Evolutionary conservation across 2,329 filamentous ascomycete species (phyloP).

Genomic region (Fusarium sp.): DNA sequence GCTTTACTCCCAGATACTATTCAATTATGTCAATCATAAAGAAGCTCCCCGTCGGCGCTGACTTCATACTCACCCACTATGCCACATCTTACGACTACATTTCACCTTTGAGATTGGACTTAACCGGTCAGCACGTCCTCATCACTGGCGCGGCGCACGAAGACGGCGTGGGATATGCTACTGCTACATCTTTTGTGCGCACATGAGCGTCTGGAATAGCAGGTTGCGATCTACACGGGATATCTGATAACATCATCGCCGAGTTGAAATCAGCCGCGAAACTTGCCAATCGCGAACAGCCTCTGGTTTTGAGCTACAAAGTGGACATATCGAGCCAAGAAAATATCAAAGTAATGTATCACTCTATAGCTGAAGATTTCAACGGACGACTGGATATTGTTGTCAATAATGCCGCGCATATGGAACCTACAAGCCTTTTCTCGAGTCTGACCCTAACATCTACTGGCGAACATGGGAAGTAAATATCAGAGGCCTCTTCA

Average conservation of each 20-base stretch:
- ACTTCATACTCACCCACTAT: background rate
- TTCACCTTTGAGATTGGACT: background rate
- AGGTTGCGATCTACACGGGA: background rate
- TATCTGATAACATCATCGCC: background rate
- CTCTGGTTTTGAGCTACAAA: no score
- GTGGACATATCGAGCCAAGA: no score
- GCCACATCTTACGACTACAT: background rate
- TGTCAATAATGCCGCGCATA: background rate
- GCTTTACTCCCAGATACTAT: accelerated
- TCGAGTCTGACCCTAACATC: background rate
- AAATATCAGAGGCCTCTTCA: background rate
- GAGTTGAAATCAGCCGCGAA: no score
- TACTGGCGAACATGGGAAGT: background rate
- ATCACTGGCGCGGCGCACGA: background rate
- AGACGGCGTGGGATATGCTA: background rate
- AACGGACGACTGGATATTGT: background rate
- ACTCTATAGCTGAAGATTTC: accelerated
- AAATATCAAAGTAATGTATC: no score
- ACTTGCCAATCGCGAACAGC: no score
- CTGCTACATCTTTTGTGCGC: background rate
- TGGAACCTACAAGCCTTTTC: background rate
- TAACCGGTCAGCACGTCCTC: background rate
- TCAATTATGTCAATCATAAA: background rate
- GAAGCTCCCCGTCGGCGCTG: background rate
- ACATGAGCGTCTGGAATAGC: background rate